Evolutionary conservation across 345 rosid genomes (phyloP), one percentile per base, ranked within the genome.

Genomic region (Mangifera indica): DNA sequence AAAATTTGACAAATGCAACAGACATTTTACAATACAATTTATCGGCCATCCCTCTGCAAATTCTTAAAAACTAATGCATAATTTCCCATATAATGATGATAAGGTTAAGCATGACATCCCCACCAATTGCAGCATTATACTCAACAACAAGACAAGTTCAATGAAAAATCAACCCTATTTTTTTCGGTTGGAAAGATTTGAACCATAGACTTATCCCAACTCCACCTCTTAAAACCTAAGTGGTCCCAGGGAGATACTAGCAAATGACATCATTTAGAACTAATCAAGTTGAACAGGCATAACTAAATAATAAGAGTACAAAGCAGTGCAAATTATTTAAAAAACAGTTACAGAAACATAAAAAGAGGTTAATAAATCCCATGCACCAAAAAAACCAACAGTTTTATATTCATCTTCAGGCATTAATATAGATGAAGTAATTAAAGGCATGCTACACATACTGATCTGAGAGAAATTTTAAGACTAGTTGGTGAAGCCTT

Each of bases 401-500:
- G 26, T 62, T 62, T 40, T 45, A 40, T 40, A 51, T 52, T 37
- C 40, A 62, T 21, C 10, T 57, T 42, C 32, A 61, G 37, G 21
- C 65, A 29, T 15, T 32, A 18, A 26, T 42, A n/a, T 20, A 25
- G 14, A 60, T 44, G 20, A 10, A 21, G 15, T 1, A 14, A 37
- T 40, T 21, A 29, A 71, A 63, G 32, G 48, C 11, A 66, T 42
- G 60, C 10, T 20, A 67, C 51, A 51, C 34, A 32, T 85, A 93
- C 98, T 70, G 90, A 88, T 89, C 85, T 84, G 64, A 91, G 96
- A 62, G 93, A 81, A 70, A 91, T 82, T 78, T 91, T 93, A 66
- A 93, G 96, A 84, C 97, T 93, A 55, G 87, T 89, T 55, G 98
- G 97, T 17, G 94, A 93, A 76, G 91, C 96, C 79, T 78, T 79